Base-by-base conservation (phyloP, 2,329 filamentous ascomycete genomes). In the Coniochaeta pulveracea region DNA sequence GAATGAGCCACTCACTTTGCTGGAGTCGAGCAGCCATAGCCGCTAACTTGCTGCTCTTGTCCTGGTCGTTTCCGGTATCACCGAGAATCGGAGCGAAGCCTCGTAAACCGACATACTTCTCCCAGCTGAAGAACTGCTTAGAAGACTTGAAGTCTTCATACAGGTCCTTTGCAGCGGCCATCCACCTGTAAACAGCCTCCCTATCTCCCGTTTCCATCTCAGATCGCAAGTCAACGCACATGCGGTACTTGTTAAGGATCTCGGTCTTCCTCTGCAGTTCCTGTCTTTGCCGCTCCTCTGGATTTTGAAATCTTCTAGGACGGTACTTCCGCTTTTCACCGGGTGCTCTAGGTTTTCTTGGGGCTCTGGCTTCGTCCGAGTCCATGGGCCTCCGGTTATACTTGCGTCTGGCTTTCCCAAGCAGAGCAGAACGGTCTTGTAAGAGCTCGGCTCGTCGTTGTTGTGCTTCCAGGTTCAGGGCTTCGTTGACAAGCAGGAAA, bases 401-500 rank as follows among this genome's bases (percentile, higher is more conserved):
- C n/a, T 21, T 31, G 17, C 28, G 28, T 10, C 28, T 23, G 8
- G 21, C 18, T 19, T 21, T 21, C 21, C 8, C 28, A n/a, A 7
- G 4, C 12, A 31, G 28, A 6, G 17, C 25, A 18, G 17, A 18
- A 18, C 14, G 36, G n/a, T 26, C 33, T 26, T 37, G 39, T 19
- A 34, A 37, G 41, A 48, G 35, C 37, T 3, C 41, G 40, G 22
- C 38, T 32, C 9, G 36, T 29, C n/a, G 57, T 34, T 59, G 58
- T 9, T 55, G 58, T 37, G 69, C 67, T 40, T 71, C 70, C 15
- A 86, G 60, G 19, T 73, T 65, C 44, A 89, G 70, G 7, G 84
- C 77, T 50, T 93, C 80, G 21, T 80, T 80, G 31, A 84, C 75
- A 33, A 86, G 72, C 38, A 81, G 76, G 37, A 86, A 72, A 2